Evolutionary conservation across 495 filamentous ascomycete species (phyloP), one percentile per base, ranked within the genome.

Genomic region (Penicillium nucicola): DNA sequence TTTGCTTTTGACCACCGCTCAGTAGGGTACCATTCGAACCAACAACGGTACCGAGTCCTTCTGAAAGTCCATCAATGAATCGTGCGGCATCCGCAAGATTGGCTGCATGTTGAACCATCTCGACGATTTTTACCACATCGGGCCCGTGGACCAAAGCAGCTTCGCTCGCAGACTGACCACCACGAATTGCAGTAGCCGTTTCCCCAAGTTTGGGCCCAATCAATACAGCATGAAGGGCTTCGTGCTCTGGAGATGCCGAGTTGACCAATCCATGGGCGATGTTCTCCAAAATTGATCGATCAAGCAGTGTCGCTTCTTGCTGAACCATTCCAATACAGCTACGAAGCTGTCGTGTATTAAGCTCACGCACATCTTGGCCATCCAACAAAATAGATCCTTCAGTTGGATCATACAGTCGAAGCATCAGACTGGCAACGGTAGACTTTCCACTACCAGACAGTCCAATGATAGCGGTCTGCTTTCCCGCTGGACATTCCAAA

Each of bases 361-460:
- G 50, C 0, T 75, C 67, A 0, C 66, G 64, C n/a, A 87, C 46
- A 56, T 83, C 67, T 12, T 74, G 64, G 11, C 72, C 79, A 40
- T 80, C 79, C 3, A 87, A 58, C 2, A 63, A 49, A 22, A 87
- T 65, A 4, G 51, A 28, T 10, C 75, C 75, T 1, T 62, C 42
- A 3, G 48, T 58, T 13, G 70, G 60, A 55, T 75, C 67, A 45
- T 75, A 75, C 31, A 84, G 64, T 11, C 83, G 71, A 23, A 74
- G 66, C 2, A 84, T 52, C 12, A 86, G 57, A 6, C 73, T 72
- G 0, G 76, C 75, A 22, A 86, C 67, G 6, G 84, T 88, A 2
- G 81, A 84, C 56, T 89, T 89, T 8, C 85, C 85, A 43, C 78
- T 80, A 1, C 85, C 85, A 7, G 84, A 86, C 8, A 81, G 64